These are phyloP conservation scores for Aspergillus haitiensis DNA, from an alignment of 495 filamentous ascomycete species.

Conservation along the genomic window DNA sequence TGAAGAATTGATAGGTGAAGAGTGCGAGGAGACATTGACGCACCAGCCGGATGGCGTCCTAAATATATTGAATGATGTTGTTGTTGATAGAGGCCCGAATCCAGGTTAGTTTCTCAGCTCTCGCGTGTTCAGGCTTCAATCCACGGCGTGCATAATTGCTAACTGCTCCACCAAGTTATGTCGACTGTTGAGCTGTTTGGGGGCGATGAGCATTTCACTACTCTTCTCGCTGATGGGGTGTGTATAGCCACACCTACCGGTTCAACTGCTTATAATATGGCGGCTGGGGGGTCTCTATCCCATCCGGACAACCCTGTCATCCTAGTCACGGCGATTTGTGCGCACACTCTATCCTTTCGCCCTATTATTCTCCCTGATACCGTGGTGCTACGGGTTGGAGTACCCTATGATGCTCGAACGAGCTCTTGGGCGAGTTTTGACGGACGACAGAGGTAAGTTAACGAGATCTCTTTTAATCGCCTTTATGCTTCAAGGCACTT, in stretches of 20 bases:
- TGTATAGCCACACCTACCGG: slow-evolving; percentile 92
- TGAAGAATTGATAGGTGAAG: slow-evolving; percentile 83
- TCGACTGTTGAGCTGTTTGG: slow-evolving; percentile 87
- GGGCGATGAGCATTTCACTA: slow-evolving; percentile 92
- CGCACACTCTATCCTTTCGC: slow-evolving; percentile 92
- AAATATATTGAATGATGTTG: slow-evolving; percentile 90
- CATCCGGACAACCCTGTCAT: slow-evolving; percentile 98
- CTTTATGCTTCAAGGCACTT: too few relatives aligned
- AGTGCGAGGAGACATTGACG: slow-evolving; percentile 74
- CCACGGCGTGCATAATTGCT: slow-evolving; percentile 18
- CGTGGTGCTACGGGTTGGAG: slow-evolving; percentile 85
- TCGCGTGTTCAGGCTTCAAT: neutral
- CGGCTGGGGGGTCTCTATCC: slow-evolving; percentile 90
- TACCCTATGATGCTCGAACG: slow-evolving; percentile 87
- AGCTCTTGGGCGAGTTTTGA: slow-evolving; percentile 97
- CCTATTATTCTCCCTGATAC: slow-evolving; percentile 95
- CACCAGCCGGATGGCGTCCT: slow-evolving; percentile 78
- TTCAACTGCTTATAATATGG: slow-evolving; percentile 95
- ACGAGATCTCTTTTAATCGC: too few relatives aligned
- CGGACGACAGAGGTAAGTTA: slow-evolving; percentile 70
- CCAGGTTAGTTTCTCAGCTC: slow-evolving; percentile 57
- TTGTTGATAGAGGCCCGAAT: slow-evolving; percentile 90
- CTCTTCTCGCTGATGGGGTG: slow-evolving; percentile 80
- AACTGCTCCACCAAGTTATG: slow-evolving; percentile 61
- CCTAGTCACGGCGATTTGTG: slow-evolving; percentile 91